Evolutionary conservation across 441 rosid species (phyloP), one percentile per base, ranked within the genome.

Genomic region (Corymbia calophylla): DNA sequence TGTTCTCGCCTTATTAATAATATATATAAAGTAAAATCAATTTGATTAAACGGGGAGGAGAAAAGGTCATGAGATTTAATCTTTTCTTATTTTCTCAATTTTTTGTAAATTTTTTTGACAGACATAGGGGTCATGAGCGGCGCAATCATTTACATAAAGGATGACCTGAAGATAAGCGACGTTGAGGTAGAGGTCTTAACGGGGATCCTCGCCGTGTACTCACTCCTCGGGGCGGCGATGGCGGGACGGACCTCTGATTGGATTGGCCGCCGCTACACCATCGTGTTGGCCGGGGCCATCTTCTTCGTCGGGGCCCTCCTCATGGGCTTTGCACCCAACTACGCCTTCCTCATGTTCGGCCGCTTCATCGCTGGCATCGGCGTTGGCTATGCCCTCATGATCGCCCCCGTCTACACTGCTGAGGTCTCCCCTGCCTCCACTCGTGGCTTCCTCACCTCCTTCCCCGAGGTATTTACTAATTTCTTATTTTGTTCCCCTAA

Each of bases 41-140:
- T 6, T 21, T 2, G 53, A 73, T 35, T 48, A 39, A 35, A 70
- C 25, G 44, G 29, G 25, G 49, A 35, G 82, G n/a, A 77, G 51
- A 44, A 77, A 23, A 6, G n/a, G 84, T 12, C 18, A 0, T 4
- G 18, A 25, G n/a, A 12, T 53, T 23, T 4, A 21, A 49, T 4
- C 31, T 53, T 53, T 32, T 32, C 12, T 27, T 53, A 0, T 73
- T 70, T 4, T 62, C 62, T 81, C 82, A n/a, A 16, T 39, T 32
- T 86, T 3, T 77, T 44, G 84, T 44, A 4, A 44, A 77, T 77
- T 13, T 53, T 29, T 53, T n/a, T 85, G 64, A 16, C 51, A 89
- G 91, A 89, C 39, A 49, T 73, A 29, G 91, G 91, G 29, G 91
- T 89, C 27, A 89, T 89, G 91, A 89, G 91, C 12, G 91, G 91